Evolutionary conservation across 2,329 filamentous ascomycete species (phyloP), one percentile per base, ranked within the genome.

Genomic region (Lasiodiplodia citricola): DNA sequence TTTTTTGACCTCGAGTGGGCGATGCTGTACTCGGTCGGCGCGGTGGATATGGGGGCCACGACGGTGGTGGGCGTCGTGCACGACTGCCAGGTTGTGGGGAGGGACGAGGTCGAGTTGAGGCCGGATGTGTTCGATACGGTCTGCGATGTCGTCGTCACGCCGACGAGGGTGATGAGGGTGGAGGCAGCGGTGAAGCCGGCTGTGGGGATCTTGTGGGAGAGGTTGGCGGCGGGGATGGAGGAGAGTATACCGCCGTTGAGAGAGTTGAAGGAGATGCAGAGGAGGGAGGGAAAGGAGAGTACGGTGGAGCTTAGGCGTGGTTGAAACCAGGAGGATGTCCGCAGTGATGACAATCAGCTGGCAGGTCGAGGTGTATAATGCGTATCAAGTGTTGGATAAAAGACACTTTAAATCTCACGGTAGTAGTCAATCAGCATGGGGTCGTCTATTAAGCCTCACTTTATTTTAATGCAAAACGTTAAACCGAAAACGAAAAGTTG

Each of bases 1-100:
- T 77, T 80, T 55, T 83, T 83, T 55, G 81, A 83, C 57, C 74
- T 83, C 7, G 81, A 82, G 68, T 84, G 80, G 80, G 80, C 74
- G 0, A 77, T 84, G 72, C 72, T 83, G 31, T 76, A 74, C 31
- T 75, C 77, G 21, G 70, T 80, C 14, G 75, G 76, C 4, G 70
- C 77, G 13, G 73, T 83, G 7, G 66, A 35, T 10, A 35, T 65
- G 4, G 16, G 58, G 6, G 56, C 70, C 2, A 76, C 77, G 5
- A 72, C 73, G 0, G 78, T 79, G 2, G 73, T 79, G 2, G 78
- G 77, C 6, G 67, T 83, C 6, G 81, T 79, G 8, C 82, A 84
- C 70, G 75, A 77, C 21, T 83, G 80, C 67, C 82, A 84, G 72
- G 75, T 83, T 11, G 71, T 84, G 28, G 75, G 80, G 23, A 74